phyloP scores from a whole-genome alignment of 2,329 filamentous ascomycete species.

The Cytospora piceicola region DNA sequence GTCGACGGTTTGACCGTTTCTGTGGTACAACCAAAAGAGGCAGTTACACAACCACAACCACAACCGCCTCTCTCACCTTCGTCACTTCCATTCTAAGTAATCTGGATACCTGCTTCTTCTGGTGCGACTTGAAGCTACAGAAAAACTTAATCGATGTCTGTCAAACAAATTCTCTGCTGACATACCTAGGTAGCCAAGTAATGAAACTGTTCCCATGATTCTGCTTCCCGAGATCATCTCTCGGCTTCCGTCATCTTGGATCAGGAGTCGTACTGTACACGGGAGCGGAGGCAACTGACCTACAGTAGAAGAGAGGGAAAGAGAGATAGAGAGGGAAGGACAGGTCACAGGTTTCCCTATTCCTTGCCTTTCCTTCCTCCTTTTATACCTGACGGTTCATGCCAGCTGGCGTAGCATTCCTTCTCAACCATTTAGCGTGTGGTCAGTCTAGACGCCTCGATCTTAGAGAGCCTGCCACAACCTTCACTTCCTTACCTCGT shows the following conservation, averaged over 20 bases:
- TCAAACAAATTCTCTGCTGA: neutral
- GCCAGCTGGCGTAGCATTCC: neutral
- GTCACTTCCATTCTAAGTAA: slow-evolving; percentile 9
- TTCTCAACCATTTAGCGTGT: neutral
- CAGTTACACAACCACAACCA: slow-evolving; percentile 15
- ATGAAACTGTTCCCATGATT: neutral
- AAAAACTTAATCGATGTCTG: no score
- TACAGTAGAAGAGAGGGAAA: no score
- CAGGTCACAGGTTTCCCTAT: neutral
- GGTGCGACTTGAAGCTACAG: neutral
- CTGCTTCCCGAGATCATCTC: neutral
- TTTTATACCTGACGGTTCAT: neutral
- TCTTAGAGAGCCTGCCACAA: neutral
- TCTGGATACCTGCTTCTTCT: slow-evolving; percentile 1
- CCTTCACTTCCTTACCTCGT: neutral
- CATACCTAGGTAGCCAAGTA: neutral
- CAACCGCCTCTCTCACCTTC: neutral
- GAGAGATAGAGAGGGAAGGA: neutral
- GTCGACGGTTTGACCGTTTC: neutral
- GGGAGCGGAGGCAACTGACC: no score
- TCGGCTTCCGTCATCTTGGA: slow-evolving; percentile 2
- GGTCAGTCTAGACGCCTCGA: neutral
- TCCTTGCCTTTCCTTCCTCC: neutral
- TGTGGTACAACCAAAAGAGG: neutral
- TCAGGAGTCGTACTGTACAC: neutral